Evolutionary conservation across 352 stramenopile species (phyloP).

Genomic region (Phytophthora uliginosa): DNA sequence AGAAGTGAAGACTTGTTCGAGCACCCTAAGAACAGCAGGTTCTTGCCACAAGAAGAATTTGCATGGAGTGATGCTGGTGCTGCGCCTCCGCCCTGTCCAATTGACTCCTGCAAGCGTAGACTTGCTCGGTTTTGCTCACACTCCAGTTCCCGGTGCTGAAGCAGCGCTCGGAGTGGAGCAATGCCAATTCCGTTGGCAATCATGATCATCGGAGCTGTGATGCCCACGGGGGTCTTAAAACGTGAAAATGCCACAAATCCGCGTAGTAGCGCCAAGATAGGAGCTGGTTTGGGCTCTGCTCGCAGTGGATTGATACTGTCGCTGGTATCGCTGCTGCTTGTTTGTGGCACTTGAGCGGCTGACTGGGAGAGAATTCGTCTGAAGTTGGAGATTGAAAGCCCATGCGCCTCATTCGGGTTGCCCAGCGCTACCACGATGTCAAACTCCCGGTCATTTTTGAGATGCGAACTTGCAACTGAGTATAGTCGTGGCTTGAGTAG

Average conservation of each 20-base stretch:
- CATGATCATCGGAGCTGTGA: conserved; percentile 86
- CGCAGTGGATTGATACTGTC: background rate
- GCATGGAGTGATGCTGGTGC: background rate
- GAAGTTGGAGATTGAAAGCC: conserved; percentile 38
- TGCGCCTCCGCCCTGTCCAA: background rate
- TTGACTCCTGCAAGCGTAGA: background rate
- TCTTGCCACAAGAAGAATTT: conserved; percentile 7
- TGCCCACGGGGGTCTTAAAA: conserved; percentile 90
- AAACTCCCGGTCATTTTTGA: conserved; percentile 66
- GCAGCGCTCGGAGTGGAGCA: conserved; percentile 85
- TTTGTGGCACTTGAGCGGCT: background rate
- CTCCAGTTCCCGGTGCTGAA: conserved; percentile 45
- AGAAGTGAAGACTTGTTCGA: conserved; percentile 38
- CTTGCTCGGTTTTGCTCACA: background rate
- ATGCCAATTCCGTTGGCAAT: conserved; percentile 95
- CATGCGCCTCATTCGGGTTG: conserved; percentile 41
- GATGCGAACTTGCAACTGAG: conserved; percentile 94
- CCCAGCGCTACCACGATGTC: conserved; percentile 94
- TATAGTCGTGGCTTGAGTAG: conserved; percentile 93
- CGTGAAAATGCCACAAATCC: conserved; percentile 91
- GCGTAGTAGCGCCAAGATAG: conserved; percentile 31
- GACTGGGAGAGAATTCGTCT: conserved; percentile 6
- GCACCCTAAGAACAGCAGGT: conserved; percentile 47
- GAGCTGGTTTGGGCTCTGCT: background rate
- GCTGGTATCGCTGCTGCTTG: background rate